Evolutionary conservation across 169 alveolate genomes (phyloP), one percentile per base, ranked within the genome.

Genomic region (Eimeria maxima): DNA sequence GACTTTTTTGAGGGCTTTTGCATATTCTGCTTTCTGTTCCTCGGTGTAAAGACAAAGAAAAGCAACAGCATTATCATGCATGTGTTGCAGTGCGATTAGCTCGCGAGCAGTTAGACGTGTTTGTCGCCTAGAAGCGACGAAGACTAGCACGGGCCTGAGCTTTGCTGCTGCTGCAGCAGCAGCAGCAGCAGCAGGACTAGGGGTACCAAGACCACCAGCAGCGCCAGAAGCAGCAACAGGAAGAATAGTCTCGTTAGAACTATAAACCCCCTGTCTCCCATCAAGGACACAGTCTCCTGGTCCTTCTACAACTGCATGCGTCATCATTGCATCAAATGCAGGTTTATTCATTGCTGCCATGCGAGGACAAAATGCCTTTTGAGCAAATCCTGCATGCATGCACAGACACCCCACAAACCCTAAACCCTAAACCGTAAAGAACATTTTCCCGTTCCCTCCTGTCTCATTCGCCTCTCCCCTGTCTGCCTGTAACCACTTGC

Each of bases 311-410:
- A 55, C 98, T 8, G 99, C 97, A 96, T 99, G 99, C 80, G 98
- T 97, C 94, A 97, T 96, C 63, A 99, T 99, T 55, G 99, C 99
- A 83, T 98, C 98, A 96, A 97, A 99, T 44, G 99, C 98, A 1
- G 99, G 99, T 93, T 98, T 98, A 95, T 99, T 99, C 99, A 99
- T 99, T 65, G 99, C 98, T 0, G 99, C 99, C 99, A 99, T 99
- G 80, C 99, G 98, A 0, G 99, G 99, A 90, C 99, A 99, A 95
- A 98, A 99, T 91, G 98, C 98, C 97, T 98, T 99, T 95, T 99
- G 99, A 10, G 99, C 97, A 96, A 98, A 98, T 33, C 97, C 98
- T 88, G 74, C 18, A 29, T 47, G 38, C 38, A 33, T 33, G 38
- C 38, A 33, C 38, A 33, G 38, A 33, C 38, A 33, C 38, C 38